Evolutionary conservation across 768 basidiomycete genomes (phyloP).

Genomic region (Cystofilobasidium ferigula): DNA sequence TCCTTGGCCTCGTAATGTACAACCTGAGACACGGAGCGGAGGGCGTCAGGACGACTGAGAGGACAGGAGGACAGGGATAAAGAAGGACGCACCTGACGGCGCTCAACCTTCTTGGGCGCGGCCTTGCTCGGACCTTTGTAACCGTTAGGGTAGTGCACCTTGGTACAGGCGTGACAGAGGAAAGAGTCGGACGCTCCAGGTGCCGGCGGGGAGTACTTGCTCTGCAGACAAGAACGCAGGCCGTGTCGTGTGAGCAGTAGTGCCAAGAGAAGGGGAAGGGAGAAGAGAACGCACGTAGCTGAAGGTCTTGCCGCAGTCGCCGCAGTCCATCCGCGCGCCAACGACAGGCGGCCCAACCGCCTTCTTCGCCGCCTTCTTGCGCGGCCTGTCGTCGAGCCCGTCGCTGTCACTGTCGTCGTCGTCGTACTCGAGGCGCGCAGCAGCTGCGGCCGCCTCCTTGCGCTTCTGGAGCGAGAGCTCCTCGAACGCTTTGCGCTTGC

Average conservation of each 20-base stretch:
- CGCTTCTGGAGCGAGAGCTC: conserved; percentile 6
- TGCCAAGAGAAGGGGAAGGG: conserved; percentile 10
- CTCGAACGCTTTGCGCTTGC: background rate
- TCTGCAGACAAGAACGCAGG: conserved; percentile 43
- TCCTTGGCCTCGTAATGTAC: conserved; percentile 52
- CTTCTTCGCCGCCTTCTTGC: conserved; percentile 37
- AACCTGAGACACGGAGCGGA: conserved; percentile 36
- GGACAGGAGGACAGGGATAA: conserved; percentile 27
- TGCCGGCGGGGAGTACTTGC: conserved; percentile 71
- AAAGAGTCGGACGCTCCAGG: conserved; percentile 55
- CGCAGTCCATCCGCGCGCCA: conserved; percentile 72
- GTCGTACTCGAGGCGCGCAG: background rate
- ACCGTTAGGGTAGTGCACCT: conserved; percentile 63
- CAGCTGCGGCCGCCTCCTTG: background rate
- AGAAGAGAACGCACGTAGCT: conserved; percentile 56
- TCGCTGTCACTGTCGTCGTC: background rate
- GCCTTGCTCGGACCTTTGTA: conserved; percentile 50
- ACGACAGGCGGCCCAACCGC: conserved; percentile 36
- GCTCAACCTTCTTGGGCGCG: conserved; percentile 39
- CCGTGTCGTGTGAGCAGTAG: conserved; percentile 18
- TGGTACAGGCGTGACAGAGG: conserved; percentile 75
- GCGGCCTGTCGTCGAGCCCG: conserved; percentile 39
- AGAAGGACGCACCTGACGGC: conserved; percentile 51
- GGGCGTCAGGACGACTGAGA: background rate
- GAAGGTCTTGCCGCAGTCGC: conserved; percentile 68